Conservation (phyloP, 169 alveolate species). For the Eimeria maxima region DNA sequence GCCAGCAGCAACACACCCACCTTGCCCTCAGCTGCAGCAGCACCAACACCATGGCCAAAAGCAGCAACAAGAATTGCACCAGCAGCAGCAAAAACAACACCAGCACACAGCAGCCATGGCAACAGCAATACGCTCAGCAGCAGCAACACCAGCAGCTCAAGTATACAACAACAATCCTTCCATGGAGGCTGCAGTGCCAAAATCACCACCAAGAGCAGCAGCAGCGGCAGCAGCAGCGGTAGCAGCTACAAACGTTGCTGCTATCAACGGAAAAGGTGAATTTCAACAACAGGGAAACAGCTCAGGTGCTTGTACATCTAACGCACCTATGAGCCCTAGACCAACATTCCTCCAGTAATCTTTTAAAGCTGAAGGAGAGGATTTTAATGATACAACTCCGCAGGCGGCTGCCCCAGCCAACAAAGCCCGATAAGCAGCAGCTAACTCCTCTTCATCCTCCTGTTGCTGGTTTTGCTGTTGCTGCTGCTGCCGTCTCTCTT, state of each 20-base stretch:
- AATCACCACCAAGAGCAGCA: background rate
- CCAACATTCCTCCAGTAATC: background rate
- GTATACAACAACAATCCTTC: background rate
- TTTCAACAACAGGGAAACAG: too few species aligned
- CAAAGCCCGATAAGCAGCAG: background rate
- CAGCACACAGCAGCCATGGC: background rate
- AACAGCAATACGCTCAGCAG: background rate
- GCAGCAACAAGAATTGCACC: background rate
- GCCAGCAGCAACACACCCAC: constrained; percentile 66
- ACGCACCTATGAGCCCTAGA: constrained; percentile 7
- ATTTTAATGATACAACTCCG: background rate
- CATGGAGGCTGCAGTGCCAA: background rate
- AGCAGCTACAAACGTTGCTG: background rate
- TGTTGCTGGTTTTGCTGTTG: constrained; percentile 1
- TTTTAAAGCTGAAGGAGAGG: background rate
- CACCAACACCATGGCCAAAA: constrained; percentile 15
- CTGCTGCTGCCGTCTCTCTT: background rate
- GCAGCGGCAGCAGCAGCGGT: constrained; percentile 23
- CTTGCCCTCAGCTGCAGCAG: too few species aligned
- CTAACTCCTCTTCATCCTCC: background rate
- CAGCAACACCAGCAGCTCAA: constrained; percentile 20
- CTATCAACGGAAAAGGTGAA: background rate
- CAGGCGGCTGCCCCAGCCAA: background rate
- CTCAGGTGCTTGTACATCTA: too few species aligned
- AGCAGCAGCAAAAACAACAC: background rate